Evolutionary conservation across 768 basidiomycete species (phyloP).

Genomic region (Calvatia gigantea): DNA sequence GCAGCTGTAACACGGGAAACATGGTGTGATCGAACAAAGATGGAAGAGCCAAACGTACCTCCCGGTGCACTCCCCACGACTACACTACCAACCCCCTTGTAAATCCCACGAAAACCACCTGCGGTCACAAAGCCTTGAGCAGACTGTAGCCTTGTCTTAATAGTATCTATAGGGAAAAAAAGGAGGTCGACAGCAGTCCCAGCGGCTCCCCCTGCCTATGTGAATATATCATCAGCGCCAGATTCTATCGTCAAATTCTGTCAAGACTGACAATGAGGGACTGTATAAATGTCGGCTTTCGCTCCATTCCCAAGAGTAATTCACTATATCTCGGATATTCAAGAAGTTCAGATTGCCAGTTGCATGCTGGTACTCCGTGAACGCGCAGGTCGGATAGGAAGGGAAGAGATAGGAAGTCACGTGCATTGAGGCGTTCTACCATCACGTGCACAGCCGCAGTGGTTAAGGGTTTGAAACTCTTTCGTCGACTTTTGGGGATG

Average conservation of each 20-base stretch:
- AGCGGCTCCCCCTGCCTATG: slow-evolving; percentile 83
- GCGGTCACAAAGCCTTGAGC: slow-evolving; percentile 78
- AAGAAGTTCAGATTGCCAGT: not conserved
- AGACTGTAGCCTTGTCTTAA: slow-evolving; percentile 94
- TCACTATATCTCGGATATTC: not conserved
- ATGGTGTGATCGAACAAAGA: not conserved
- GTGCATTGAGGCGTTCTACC: slow-evolving; percentile 2
- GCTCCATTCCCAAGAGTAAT: slow-evolving; percentile 5
- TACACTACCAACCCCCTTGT: slow-evolving; percentile 92
- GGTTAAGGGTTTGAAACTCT: slow-evolving; percentile 5
- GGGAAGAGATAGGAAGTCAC: not conserved
- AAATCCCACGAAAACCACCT: slow-evolving; percentile 88
- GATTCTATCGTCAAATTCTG: not conserved
- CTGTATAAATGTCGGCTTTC: slow-evolving; percentile 40
- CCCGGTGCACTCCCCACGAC: slow-evolving; percentile 94
- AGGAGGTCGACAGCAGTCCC: slow-evolving; percentile 92
- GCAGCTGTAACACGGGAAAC: too few relatives aligned
- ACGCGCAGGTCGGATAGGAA: not conserved
- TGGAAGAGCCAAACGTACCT: slow-evolving; percentile 45
- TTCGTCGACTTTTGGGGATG: slow-evolving; percentile 9
- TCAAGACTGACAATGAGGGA: slow-evolving; percentile 40
- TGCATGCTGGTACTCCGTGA: not conserved
- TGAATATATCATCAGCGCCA: not conserved
- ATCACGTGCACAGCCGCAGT: slow-evolving; percentile 5
- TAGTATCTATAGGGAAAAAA: slow-evolving; percentile 95